These are phyloP conservation scores for Vaccinium myrtillus DNA, from an alignment of 148 eudicot genomes.

Conservation along the genomic window DNA sequence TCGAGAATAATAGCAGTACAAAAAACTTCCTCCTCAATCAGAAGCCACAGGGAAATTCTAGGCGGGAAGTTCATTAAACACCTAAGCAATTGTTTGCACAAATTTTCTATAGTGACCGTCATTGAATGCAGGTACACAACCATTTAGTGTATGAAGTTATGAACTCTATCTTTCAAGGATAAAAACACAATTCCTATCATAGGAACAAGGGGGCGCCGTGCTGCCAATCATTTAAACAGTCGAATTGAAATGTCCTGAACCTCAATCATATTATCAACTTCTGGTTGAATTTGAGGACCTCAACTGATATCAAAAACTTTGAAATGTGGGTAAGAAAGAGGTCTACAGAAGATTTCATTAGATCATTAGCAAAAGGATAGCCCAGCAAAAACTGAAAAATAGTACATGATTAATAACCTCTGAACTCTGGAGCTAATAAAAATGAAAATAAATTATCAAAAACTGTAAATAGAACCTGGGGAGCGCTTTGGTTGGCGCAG, in stretches of 20 bases:
- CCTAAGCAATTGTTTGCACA: neutral
- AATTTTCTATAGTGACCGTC: neutral
- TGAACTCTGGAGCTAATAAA: neutral
- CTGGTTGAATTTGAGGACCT: neutral
- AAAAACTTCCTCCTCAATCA: neutral
- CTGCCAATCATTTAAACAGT: neutral
- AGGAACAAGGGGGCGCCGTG: neutral
- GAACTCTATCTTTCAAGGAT: neutral
- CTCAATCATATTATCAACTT: neutral
- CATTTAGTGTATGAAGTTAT: neutral
- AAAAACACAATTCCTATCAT: neutral
- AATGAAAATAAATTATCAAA: neutral
- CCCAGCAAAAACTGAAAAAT: neutral
- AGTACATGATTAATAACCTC: too few relatives aligned
- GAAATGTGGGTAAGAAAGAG: neutral
- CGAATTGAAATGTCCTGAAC: neutral
- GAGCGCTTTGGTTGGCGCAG: constrained; percentile 60
- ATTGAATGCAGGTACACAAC: neutral
- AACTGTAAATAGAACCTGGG: constrained; percentile 35
- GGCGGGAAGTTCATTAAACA: too few relatives aligned
- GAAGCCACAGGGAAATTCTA: neutral
- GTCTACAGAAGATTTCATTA: neutral
- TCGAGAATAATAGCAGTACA: neutral
- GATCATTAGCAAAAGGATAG: neutral
- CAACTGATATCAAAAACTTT: neutral